Evolutionary conservation across 352 stramenopile genomes (phyloP), one percentile per base, ranked within the genome.

Genomic region (Globisporangium radiosum): DNA sequence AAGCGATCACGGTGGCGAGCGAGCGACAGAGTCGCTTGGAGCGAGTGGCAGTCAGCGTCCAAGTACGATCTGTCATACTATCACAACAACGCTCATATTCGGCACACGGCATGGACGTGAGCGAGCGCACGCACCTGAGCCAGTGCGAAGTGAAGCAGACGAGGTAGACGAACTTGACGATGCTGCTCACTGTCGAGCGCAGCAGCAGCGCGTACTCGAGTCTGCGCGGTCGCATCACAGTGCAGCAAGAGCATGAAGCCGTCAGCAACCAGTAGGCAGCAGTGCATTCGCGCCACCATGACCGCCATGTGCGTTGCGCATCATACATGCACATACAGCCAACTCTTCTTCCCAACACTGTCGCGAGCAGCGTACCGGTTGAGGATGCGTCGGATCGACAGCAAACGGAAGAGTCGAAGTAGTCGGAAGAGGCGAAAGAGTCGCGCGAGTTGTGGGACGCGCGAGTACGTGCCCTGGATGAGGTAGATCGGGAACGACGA

Each of bases 401-500:
- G 75, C 44, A 89, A 81, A 5, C 81, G 78, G n/a, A 91, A 78
- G 39, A 91, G 55, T 0, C 78, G 73, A 19, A 91, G 64, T 25
- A 91, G 55, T 4, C 78, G 72, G 19, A 91, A 55, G 15, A 91
- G 69, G 7, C 78, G 71, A 64, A 90, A 86, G 37, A 89, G 51
- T 44, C 73, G 68, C 37, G 75, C 71, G 37, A 89, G 73, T 52
- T 88, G 76, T 25, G 76, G 81, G 14, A 88, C 73, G 4, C 78
- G 77, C 13, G 70, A 81, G 59, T 87, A 87, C 44, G 61, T 73
- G 13, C 73, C 76, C 47, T 85, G 72, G 14, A 91, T 64, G 37
- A 88, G 68, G 55, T 91, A 89, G 37, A 89, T 76, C 4, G 83
- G 83, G 53, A 91, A 87, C 7, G 83, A 71, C 1, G 81, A 81